Base-by-base conservation (phyloP, 2,329 filamentous ascomycete genomes). In the Claviceps maximensis region DNA sequence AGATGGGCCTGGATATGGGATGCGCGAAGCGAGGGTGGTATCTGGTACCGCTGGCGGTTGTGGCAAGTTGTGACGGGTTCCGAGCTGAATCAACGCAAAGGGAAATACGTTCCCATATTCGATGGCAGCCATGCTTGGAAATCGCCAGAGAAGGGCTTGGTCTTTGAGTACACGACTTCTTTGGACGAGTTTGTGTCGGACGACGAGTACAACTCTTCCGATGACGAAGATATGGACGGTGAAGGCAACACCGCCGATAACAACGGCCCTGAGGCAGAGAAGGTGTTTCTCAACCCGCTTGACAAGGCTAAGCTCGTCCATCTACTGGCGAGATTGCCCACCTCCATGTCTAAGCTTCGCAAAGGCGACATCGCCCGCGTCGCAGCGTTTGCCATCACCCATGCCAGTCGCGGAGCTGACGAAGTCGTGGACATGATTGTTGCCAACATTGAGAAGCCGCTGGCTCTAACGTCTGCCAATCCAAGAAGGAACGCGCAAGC, bases 1-100 rank as follows among this genome's bases (percentile, higher is more conserved):
- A 89, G 85, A 58, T 97, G 91, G 83, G 86, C 89, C 0, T 98
- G 90, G 87, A 74, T 98, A 5, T 98, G 88, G 84, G 86, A 97
- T 65, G 79, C 89, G 21, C 79, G 83, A 58, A 90, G 83, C 62
- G 74, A 77, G 57, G 89, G 82, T 27, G 91, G 86, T 17, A 79
- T 94, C 17, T 98, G 90, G 78, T 97, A 97, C 67, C 83, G 93
- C 45, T 97, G 89, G 86, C 82, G 88, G 46, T 64, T 97, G 46
- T 96, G 90, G 87, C 83, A 93, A 60, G 77, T 91, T 9, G 74
- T 91, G n/a, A 89, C 86, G 1, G 83, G 83, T 4, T 75, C 76
- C 1, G 72, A 76, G 44, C 63, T 71, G 3, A 69, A 67, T 17
- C 65, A 65, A 15, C 69, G 71, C 3, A 72, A 74, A 58, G 72